Evolutionary conservation across 2,329 filamentous ascomycete species (phyloP).

Genomic region (Ploettnerulaceae sp.): DNA sequence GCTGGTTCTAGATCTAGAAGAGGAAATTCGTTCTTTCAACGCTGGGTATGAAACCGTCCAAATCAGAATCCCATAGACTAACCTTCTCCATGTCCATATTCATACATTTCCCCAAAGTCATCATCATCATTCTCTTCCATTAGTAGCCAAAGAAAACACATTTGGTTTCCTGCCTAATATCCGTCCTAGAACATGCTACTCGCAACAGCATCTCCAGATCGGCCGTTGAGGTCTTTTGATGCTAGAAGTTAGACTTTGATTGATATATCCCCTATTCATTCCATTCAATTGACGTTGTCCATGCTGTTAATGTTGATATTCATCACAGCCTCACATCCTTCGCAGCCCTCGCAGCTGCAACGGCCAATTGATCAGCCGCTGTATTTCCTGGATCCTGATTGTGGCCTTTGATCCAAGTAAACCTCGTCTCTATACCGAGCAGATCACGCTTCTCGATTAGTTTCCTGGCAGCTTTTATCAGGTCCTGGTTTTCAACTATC

Average conservation of each 20-base stretch:
- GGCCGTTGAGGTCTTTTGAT: not conserved
- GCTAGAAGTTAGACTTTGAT: not conserved
- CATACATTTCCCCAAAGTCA: not conserved
- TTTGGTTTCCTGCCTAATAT: not conserved
- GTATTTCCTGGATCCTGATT: constrained; percentile 66
- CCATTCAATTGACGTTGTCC: not conserved
- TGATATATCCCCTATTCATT: too few species aligned
- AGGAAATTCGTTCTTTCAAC: constrained; percentile 5
- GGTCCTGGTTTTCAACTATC: constrained; percentile 79
- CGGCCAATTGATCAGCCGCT: constrained; percentile 74
- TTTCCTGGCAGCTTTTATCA: constrained; percentile 67
- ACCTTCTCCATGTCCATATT: not conserved
- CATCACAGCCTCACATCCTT: not conserved
- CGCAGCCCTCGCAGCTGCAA: constrained; percentile 49
- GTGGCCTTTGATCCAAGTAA: constrained; percentile 91
- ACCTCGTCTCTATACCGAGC: constrained; percentile 58
- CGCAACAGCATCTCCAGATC: not conserved
- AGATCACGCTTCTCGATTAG: constrained; percentile 65
- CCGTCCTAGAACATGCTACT: not conserved
- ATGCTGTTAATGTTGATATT: not conserved
- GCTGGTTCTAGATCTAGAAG: too few species aligned
- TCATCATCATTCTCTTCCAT: not conserved
- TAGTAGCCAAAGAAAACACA: not conserved
- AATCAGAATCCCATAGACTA: constrained; percentile 1
- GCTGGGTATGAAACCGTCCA: constrained; percentile 14